A percentile compares a stretch with the other conserved stretches of the same genome.
phyloP scores from a whole-genome alignment of 768 basidiomycete species.

The Suillus plorans region DNA sequence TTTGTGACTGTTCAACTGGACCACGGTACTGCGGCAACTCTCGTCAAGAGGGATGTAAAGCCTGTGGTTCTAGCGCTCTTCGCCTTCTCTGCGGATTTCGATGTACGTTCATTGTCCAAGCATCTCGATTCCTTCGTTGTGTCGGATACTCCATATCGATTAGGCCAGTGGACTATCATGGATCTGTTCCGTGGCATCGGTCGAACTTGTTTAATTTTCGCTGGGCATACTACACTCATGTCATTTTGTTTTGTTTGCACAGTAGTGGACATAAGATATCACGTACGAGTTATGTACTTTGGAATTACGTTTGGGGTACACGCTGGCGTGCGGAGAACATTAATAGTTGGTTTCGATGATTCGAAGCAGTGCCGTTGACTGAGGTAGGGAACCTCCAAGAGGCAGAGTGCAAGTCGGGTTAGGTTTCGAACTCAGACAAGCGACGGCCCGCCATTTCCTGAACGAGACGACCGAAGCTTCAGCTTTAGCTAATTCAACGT shows the following conservation, averaged over 20 bases:
- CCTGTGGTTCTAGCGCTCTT: neutral
- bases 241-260: neutral
- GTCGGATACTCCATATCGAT: neutral
- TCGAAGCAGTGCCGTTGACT: neutral
- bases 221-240: neutral
- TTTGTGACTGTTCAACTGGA: neutral
- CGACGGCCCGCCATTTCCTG: neutral
- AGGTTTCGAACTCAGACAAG: neutral
- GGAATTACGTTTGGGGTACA: neutral
- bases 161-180: neutral
- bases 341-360: neutral
- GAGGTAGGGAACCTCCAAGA: too few species aligned
- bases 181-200: neutral
- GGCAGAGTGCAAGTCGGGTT: neutral
- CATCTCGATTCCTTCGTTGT: neutral
- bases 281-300: neutral
- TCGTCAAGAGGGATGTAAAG: neutral
- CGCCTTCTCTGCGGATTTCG: neutral
- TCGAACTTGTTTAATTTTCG: neutral
- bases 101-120: neutral
- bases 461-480: neutral
- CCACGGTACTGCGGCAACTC: neutral
- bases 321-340: neutral
- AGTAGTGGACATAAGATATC: neutral
- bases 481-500: neutral